These are phyloP conservation scores for Irineochytrium annulatum DNA, from an alignment of 192 early-diverging fungal genomes.

Conservation along the genomic window DNA sequence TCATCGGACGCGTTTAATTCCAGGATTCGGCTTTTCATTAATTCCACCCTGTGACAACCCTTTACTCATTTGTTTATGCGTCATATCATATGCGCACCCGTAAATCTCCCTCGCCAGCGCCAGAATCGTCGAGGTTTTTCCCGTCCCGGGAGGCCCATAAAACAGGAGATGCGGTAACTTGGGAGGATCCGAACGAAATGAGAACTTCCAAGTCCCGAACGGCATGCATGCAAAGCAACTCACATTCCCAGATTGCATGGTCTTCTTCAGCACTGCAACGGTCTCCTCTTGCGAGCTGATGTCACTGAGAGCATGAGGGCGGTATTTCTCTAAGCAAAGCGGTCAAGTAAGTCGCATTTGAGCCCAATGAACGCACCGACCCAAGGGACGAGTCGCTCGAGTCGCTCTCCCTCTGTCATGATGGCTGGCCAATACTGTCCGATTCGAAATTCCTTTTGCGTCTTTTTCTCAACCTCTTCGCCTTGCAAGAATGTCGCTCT, in stretches of 20 bases:
- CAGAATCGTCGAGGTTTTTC: conserved; percentile 94
- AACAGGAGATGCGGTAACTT: conserved; percentile 94
- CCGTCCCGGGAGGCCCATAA: conserved; percentile 97
- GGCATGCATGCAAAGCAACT: not conserved
- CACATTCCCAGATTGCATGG: conserved; percentile 87
- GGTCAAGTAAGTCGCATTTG: no score
- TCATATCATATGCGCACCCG: conserved; percentile 52
- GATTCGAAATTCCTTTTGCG: no score
- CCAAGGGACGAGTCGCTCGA: no score
- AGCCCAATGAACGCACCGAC: no score
- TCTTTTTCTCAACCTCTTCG: no score
- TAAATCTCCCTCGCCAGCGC: conserved; percentile 83
- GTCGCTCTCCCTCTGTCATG: no score
- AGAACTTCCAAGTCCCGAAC: not conserved
- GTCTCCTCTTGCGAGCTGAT: conserved; percentile 89
- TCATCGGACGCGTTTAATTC: conserved; percentile 98
- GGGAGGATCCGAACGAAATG: not conserved
- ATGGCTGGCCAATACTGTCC: no score
- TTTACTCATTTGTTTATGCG: no score
- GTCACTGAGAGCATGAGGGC: conserved; percentile 81
- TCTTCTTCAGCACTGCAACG: conserved; percentile 75
- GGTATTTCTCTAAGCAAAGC: conserved; percentile 98
- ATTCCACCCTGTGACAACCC: conserved; percentile 65
- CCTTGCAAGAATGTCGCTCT: no score
- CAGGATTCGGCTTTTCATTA: conserved; percentile 73